These are phyloP conservation scores for Aeschynomene evenia DNA, from an alignment of 306 rosid species.

Conservation along the genomic window DNA sequence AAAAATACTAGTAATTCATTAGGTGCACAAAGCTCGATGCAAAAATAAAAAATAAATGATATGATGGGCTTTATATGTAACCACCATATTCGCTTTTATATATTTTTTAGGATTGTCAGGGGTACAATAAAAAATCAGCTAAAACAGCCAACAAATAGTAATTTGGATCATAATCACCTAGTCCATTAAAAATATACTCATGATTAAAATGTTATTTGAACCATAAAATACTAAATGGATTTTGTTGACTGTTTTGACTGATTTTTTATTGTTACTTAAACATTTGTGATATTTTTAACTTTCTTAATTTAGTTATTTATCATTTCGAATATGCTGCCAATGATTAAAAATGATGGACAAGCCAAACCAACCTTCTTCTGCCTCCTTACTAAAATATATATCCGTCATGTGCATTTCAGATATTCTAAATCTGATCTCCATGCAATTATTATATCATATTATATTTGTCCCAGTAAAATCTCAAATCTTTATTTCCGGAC, in stretches of 20 bases:
- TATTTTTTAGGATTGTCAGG: too few species aligned
- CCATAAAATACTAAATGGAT: too few species aligned
- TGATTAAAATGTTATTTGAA: too few species aligned
- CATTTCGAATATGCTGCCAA: slow-evolving; percentile 25
- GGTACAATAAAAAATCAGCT: too few species aligned
- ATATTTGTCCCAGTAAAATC: background rate
- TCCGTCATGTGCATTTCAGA: slow-evolving; percentile 31
- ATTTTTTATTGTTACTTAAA: too few species aligned
- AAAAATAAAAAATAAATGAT: background rate
- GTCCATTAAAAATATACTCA: too few species aligned
- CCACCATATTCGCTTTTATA: background rate
- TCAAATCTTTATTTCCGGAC: background rate
- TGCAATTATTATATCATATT: slow-evolving; percentile 4
- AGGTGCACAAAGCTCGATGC: background rate
- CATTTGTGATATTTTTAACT: too few species aligned
- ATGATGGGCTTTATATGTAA: background rate
- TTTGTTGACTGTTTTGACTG: too few species aligned
- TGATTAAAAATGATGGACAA: slow-evolving; percentile 30
- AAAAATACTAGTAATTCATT: background rate
- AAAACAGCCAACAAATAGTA: too few species aligned
- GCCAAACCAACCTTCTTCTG: slow-evolving; percentile 30
- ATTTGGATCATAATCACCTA: too few species aligned
- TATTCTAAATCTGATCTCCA: slow-evolving; percentile 6
- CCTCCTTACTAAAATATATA: background rate
- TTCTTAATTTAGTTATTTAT: background rate